A percentile compares a stretch with the other conserved stretches of the same genome.
These are phyloP conservation scores for Tephrocybe sp. DNA, from an alignment of 768 basidiomycete species.

Conservation along the genomic window DNA sequence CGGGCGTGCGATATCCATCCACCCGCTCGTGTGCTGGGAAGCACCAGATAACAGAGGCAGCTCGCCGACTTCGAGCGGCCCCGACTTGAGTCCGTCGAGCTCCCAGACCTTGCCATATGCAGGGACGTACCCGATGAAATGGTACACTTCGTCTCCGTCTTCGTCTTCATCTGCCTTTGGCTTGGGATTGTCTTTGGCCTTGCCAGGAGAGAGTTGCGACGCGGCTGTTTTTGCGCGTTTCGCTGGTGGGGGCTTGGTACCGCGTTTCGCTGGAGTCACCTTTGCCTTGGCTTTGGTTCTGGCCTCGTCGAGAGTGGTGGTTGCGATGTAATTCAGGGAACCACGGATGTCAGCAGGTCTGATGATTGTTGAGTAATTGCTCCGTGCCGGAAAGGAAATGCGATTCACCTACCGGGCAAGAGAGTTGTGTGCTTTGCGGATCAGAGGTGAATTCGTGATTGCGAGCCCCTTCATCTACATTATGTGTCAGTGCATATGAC, in stretches of 20 bases:
- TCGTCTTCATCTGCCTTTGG: slow-evolving; percentile 4
- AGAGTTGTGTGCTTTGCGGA: slow-evolving; percentile 58
- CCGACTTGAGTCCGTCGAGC: slow-evolving; percentile 62
- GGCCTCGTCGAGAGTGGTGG: slow-evolving; percentile 41
- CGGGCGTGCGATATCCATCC: slow-evolving; percentile 65
- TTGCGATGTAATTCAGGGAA: slow-evolving; percentile 44
- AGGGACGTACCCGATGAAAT: slow-evolving; percentile 68
- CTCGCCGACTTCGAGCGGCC: slow-evolving; percentile 65
- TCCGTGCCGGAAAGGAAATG: neutral
- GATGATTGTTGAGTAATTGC: too few relatives aligned
- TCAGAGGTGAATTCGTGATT: slow-evolving; percentile 52
- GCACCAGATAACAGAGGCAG: slow-evolving; percentile 25
- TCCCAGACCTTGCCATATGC: slow-evolving; percentile 69
- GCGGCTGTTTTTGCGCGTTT: slow-evolving; percentile 32
- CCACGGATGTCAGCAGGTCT: slow-evolving; percentile 63
- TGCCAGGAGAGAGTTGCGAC: slow-evolving; percentile 12
- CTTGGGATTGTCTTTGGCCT: slow-evolving; percentile 13
- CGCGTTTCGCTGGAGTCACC: slow-evolving; percentile 14
- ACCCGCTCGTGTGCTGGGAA: slow-evolving; percentile 25
- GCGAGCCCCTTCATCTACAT: slow-evolving; percentile 66
- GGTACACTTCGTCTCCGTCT: slow-evolving; percentile 49
- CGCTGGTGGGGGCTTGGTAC: slow-evolving; percentile 33
- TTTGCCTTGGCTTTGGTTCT: slow-evolving; percentile 33
- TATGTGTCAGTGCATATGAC: too few relatives aligned
- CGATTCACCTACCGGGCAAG: slow-evolving; percentile 49